Conservation (phyloP, 169 alveolate species). For the Plasmodium coatneyi region DNA sequence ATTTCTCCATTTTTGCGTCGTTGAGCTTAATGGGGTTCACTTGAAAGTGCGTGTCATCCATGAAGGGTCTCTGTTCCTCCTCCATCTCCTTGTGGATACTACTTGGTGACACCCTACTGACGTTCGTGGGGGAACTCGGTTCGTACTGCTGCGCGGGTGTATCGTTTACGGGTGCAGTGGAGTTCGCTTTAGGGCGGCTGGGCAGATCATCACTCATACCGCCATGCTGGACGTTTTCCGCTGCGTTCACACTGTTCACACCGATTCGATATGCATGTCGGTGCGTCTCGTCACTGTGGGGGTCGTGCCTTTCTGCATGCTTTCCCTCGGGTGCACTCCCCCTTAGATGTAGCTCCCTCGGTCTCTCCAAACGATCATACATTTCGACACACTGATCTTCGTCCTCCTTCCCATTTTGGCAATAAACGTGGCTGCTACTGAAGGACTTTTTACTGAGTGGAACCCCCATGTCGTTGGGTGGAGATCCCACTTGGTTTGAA, state of each 20-base stretch:
- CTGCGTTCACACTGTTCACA: neutral
- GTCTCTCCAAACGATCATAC: neutral
- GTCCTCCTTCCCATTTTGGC: neutral
- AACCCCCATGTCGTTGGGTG: neutral
- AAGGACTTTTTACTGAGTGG: neutral
- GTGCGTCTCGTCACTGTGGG: neutral
- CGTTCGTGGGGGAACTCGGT: neutral
- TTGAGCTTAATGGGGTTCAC: neutral
- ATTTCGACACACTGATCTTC: neutral
- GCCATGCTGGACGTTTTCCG: neutral
- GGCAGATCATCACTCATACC: neutral
- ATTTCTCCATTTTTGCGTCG: neutral
- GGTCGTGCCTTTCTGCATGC: neutral
- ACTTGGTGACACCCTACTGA: neutral
- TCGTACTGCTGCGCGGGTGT: neutral
- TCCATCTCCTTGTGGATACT: neutral
- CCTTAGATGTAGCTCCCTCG: neutral
- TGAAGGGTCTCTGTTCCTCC: neutral
- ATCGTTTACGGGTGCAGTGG: neutral
- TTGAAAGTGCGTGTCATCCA: slow-evolving; percentile 1
- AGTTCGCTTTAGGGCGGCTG: neutral
- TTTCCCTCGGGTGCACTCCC: neutral
- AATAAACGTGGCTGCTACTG: slow-evolving; percentile 2
- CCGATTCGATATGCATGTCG: neutral
- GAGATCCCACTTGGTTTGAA: neutral